Conservation (phyloP, 257 asterid species). For the Gardenia jasminoides region DNA sequence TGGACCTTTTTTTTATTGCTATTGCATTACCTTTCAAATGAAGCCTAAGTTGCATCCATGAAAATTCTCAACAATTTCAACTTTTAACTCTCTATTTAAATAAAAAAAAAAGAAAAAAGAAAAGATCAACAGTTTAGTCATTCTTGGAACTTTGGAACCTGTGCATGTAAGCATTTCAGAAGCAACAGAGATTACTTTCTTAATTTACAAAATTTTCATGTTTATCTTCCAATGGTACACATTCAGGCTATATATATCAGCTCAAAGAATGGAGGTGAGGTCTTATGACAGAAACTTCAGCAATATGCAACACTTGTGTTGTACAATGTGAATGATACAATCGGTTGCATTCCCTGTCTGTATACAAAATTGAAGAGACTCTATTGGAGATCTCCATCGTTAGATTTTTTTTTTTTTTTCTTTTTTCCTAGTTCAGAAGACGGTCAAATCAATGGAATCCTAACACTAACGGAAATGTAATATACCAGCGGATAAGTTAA, state of each 20-base stretch:
- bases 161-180: no score
- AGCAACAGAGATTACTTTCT: no score
- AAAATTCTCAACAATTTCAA: no score
- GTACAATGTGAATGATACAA: background rate
- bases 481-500: background rate
- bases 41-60: no score
- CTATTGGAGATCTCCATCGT: background rate
- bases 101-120: no score
- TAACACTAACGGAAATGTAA: background rate
- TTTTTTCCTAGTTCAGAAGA: background rate
- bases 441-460: background rate
- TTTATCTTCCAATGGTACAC: background rate
- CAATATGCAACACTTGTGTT: background rate
- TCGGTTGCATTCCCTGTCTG: background rate
- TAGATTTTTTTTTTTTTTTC: no score
- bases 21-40: no score
- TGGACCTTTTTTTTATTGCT: no score
- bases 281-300: background rate
- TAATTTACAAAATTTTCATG: background rate
- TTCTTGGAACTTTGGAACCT: no score
- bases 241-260: background rate
- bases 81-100: background rate
- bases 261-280: no score
- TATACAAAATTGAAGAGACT: constrained; percentile 17
- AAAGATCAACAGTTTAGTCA: no score